phyloP scores from a whole-genome alignment of 257 asterid genomes.

The Ilex asprella region DNA sequence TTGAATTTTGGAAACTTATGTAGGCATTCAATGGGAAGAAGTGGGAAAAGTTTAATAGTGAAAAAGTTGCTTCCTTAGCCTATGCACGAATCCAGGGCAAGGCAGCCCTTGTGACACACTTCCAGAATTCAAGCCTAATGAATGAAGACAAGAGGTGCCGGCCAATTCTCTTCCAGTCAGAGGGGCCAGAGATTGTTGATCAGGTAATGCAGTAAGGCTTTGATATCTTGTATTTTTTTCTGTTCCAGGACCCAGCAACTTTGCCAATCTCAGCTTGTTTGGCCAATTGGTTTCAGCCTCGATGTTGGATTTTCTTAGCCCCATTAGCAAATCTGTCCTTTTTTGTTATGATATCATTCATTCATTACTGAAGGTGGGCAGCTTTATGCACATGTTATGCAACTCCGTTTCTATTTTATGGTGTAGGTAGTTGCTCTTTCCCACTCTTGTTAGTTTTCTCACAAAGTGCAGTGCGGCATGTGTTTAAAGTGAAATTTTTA shows the following conservation, averaged over 20 bases:
- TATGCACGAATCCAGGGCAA: conserved; percentile 22
- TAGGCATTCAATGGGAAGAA: conserved; percentile 92
- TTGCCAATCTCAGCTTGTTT: background rate
- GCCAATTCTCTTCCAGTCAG: conserved; percentile 77
- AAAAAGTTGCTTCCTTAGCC: conserved; percentile 95
- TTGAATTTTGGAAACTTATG: conserved; percentile 2
- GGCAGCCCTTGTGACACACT: conserved; percentile 69
- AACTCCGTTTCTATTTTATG: no score
- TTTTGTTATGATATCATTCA: no score
- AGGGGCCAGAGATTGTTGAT: conserved; percentile 59
- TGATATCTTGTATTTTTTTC: background rate
- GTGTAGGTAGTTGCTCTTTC: no score
- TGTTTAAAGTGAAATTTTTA: no score
- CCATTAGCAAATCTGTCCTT: background rate
- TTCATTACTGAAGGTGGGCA: background rate
- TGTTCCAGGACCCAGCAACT: background rate
- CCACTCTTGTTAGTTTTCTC: no score
- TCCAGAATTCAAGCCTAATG: conserved; percentile 96
- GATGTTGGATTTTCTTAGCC: background rate
- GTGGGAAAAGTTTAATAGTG: conserved; percentile 97
- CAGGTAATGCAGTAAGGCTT: conserved; percentile 34
- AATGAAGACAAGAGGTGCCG: conserved; percentile 92
- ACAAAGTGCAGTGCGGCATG: no score
- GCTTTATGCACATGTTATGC: no score
- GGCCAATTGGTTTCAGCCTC: background rate